Conservation (phyloP, 345 rosid species). For the Punica granatum region DNA sequence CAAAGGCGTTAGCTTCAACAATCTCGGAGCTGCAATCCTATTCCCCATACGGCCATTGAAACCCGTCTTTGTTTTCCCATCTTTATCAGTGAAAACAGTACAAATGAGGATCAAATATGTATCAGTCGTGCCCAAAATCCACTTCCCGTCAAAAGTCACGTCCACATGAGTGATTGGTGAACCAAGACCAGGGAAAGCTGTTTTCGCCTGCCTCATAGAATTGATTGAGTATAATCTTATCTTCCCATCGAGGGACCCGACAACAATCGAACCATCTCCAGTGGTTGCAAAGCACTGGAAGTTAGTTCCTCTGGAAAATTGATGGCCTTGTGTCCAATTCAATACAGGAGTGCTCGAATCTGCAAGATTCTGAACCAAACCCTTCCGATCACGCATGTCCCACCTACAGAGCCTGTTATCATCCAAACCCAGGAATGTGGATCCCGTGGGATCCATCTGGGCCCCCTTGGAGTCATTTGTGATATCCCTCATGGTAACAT, state of each 20-base stretch:
- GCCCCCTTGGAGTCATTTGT: conserved; percentile 87
- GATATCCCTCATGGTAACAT: conserved; percentile 91
- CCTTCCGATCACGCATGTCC: conserved; percentile 96
- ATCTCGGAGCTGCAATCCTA: conserved; percentile 89
- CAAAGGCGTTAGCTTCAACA: conserved; percentile 77
- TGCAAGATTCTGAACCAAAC: conserved; percentile 88
- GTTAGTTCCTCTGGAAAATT: conserved; percentile 96
- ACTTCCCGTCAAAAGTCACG: conserved; percentile 94
- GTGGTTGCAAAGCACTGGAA: conserved; percentile 98
- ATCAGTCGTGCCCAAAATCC: conserved; percentile 97
- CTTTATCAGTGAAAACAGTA: conserved; percentile 76
- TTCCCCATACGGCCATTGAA: conserved; percentile 97
- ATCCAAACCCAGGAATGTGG: conserved; percentile 91
- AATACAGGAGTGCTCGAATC: conserved; percentile 56
- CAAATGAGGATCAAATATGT: conserved; percentile 87
- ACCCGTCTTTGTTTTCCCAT: conserved; percentile 85
- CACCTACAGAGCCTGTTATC: conserved; percentile 95
- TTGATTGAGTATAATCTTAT: conserved; percentile 77
- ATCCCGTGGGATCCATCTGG: conserved; percentile 92
- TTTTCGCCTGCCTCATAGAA: conserved; percentile 96
- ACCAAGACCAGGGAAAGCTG: conserved; percentile 98
- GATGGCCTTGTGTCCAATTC: conserved; percentile 96
- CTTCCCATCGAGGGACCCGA: conserved; percentile 97
- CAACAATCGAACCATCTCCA: conserved; percentile 97
- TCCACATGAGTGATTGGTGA: conserved; percentile 94